Evolutionary conservation across 129 eudicot species (phyloP).

Genomic region (Helianthus annuus): HanXRQr2.0-SUNRISE NC_035437.2:155254418-155254917

Average conservation of each 20-base stretch:
- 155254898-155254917: too few species aligned
- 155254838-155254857: not conserved
- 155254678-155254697: conserved; percentile 79
- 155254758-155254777: conserved; percentile 92
- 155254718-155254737: conserved; percentile 79
- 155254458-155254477: not conserved
- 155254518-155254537: conserved; percentile 35
- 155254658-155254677: conserved; percentile 5
- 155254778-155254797: conserved; percentile 91
- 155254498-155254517: conserved; percentile 11
- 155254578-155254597: conserved; percentile 89
- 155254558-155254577: conserved; percentile 90
- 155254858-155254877: too few species aligned
- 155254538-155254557: conserved; percentile 99
- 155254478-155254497: not conserved
- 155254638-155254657: not conserved
- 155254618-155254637: conserved; percentile 28
- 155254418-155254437: conserved; percentile 89
- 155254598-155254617: conserved; percentile 92
- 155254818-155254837: conserved; percentile 27
- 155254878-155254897: too few species aligned
- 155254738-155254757: conserved; percentile 99
- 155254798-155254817: conserved; percentile 82
- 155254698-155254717: conserved; percentile 84
- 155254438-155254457: conserved; percentile 87